A percentile compares a stretch with the other conserved stretches of the same genome.
Conservation (phyloP, 1,284 basidiomycete species). For the Amylostereum chailletii region DNA sequence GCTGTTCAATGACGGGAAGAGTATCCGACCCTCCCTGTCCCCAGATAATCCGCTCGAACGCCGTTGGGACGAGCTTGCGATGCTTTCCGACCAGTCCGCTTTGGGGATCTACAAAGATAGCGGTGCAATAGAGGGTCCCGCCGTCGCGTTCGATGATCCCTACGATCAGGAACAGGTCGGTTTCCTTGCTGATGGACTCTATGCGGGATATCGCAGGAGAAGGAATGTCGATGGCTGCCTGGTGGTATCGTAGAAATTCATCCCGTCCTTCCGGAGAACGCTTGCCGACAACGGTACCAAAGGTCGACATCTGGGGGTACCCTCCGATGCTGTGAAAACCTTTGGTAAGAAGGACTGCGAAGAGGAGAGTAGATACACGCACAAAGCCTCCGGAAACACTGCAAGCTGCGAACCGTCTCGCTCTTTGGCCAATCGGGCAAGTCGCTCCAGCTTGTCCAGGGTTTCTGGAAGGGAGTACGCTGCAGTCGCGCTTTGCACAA, state of each 20-base stretch:
- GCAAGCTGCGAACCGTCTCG: conserved; percentile 46
- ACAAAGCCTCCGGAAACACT: conserved; percentile 72
- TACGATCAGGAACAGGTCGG: conserved; percentile 53
- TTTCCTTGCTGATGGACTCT: conserved; percentile 41
- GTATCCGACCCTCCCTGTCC: conserved; percentile 38
- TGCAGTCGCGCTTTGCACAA: conserved; percentile 43
- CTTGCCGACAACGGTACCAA: conserved; percentile 49
- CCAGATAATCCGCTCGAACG: conserved; percentile 63
- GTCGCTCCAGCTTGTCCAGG: conserved; percentile 43
- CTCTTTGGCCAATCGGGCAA: conserved; percentile 32
- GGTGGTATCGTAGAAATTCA: conserved; percentile 49
- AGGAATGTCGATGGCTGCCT: conserved; percentile 49
- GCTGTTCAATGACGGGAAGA: conserved; percentile 21
- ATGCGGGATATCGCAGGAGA: conserved; percentile 40
- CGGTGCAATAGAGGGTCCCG: conserved; percentile 67
- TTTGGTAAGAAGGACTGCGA: too few species aligned
- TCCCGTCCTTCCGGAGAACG: conserved; percentile 47
- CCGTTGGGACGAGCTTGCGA: conserved; percentile 70
- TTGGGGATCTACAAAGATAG: conserved; percentile 51
- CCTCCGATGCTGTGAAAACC: conserved; percentile 43
- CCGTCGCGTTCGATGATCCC: conserved; percentile 62
- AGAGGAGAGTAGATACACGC: conserved; percentile 17
- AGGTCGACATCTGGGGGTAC: conserved; percentile 57
- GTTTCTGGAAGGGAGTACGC: conserved; percentile 45
- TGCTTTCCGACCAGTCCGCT: conserved; percentile 57